phyloP scores from a whole-genome alignment of 169 alveolate genomes.

The Perkinsus chesapeaki region DNA sequence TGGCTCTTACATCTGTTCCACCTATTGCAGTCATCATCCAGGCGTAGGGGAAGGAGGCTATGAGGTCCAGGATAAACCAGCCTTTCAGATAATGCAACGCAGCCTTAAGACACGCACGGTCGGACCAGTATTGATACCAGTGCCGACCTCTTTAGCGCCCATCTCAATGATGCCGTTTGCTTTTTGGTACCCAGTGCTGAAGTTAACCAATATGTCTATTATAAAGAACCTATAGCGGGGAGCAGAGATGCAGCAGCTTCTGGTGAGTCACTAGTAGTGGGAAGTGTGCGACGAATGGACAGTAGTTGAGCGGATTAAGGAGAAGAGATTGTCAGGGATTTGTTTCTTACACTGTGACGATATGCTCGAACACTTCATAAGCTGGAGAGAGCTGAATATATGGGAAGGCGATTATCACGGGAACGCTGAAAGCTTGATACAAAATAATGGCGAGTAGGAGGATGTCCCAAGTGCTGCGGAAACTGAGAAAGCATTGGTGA shows the following conservation, averaged over 20 bases:
- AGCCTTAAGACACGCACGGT: not conserved
- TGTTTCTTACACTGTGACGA: not conserved
- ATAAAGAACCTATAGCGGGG: not conserved
- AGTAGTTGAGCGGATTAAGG: no score
- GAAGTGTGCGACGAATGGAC: no score
- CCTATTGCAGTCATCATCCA: not conserved
- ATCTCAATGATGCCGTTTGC: not conserved
- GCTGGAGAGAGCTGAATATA: not conserved
- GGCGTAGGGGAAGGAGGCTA: not conserved
- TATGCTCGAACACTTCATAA: not conserved
- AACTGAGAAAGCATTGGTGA: not conserved
- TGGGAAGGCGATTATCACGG: not conserved
- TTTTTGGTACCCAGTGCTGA: not conserved
- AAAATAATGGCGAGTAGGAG: not conserved
- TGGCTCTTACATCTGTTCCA: not conserved
- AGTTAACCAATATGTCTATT: not conserved
- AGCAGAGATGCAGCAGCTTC: not conserved
- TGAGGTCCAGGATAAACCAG: not conserved
- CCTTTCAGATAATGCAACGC: not conserved
- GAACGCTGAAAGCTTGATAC: not conserved
- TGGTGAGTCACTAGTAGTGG: no score
- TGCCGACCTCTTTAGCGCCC: not conserved
- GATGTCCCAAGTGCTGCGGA: not conserved
- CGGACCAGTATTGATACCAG: not conserved
- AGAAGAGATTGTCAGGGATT: not conserved